Percentiles rank a stretch among this genome's conserved stretches.
phyloP scores from a whole-genome alignment of 2,329 filamentous ascomycete genomes.

The Botryotinia calthae region DNA sequence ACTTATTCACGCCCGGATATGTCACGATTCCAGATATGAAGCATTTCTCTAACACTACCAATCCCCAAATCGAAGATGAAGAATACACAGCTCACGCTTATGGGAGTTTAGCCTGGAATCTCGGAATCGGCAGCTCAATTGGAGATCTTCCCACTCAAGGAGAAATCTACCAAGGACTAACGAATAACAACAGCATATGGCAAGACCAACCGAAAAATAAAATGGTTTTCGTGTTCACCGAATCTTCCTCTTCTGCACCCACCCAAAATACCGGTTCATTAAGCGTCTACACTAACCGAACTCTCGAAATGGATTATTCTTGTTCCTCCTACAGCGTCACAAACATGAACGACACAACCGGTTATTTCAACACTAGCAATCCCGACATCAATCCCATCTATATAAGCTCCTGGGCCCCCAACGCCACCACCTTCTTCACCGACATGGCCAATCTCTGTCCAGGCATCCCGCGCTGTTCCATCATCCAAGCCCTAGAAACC shows the following conservation, averaged over 20 bases:
- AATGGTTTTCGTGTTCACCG: slow-evolving; percentile 38
- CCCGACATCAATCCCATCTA: slow-evolving; percentile 29
- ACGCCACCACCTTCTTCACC: slow-evolving; percentile 43
- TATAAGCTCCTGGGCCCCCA: slow-evolving; percentile 32
- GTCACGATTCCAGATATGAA: slow-evolving; percentile 42
- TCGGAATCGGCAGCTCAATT: slow-evolving; percentile 26
- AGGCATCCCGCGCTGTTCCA: slow-evolving; percentile 26
- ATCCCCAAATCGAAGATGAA: slow-evolving; percentile 37
- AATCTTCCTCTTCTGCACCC: slow-evolving; percentile 29
- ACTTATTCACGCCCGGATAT: slow-evolving; percentile 39
- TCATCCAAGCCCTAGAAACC: slow-evolving; percentile 43
- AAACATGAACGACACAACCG: slow-evolving; percentile 36
- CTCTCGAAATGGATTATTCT: slow-evolving; percentile 34
- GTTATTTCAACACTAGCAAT: slow-evolving; percentile 34
- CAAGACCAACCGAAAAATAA: background rate
- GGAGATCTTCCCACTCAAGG: background rate
- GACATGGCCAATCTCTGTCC: slow-evolving; percentile 30
- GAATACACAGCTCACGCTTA: slow-evolving; percentile 47
- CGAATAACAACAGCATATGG: slow-evolving; percentile 1
- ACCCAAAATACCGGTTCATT: slow-evolving; percentile 24
- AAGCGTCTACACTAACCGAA: slow-evolving; percentile 40
- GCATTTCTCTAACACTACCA: slow-evolving; percentile 38
- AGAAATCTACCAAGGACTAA: background rate
- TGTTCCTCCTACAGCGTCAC: slow-evolving; percentile 40
- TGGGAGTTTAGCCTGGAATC: slow-evolving; percentile 42